Base-by-base conservation (phyloP, 106 monocot species). In the Dendrobium huoshanense region DNA sequence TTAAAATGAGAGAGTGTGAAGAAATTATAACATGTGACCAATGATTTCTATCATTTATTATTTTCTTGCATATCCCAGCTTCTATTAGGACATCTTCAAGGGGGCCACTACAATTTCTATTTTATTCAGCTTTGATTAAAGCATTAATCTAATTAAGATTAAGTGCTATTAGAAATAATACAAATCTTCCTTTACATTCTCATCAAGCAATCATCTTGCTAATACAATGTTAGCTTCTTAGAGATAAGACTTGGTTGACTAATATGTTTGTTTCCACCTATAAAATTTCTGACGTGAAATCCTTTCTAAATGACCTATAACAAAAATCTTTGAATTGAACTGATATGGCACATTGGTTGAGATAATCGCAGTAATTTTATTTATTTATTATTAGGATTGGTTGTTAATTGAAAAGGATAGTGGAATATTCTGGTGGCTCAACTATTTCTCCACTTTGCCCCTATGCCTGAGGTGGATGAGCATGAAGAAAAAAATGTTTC, bases 171-270 rank as follows among this genome's bases (percentile, higher is more conserved):
- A 61, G n/a, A 22, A 61, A 24, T 22, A 22, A 20, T n/a, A 61
- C 20, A 61, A 61, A 20, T 61, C 61, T 7, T 61, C 61, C 61
- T 61, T 61, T 22, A 61, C 61, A 61, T 61, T 61, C 61, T 61
- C 61, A 61, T n/a, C n/a, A 61, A 61, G 61, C 61, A 61, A 61
- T 61, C 61, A 22, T 61, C n/a, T n/a, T 10, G n/a, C 61, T 61
- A 61, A 61, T n/a, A 22, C 61, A 61, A 22, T 5, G 22, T 24
- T 61, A 61, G 61, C 61, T 61, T 61, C 10, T n/a, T n/a, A 22
- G 61, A 22, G 61, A 61, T 22, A 61, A 61, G 61, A 61, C 61
- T 61, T 61, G 22, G 61, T 61, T 61, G 61, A 61, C 61, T n/a
- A 61, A 61, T 61, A 61, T n/a, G 5, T n/a, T n/a, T 7, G 22